A percentile compares a stretch with the other conserved stretches of the same genome.
Evolutionary conservation across 2,329 filamentous ascomycete genomes (phyloP).

Genomic region (Monosporascus sp.): DNA sequence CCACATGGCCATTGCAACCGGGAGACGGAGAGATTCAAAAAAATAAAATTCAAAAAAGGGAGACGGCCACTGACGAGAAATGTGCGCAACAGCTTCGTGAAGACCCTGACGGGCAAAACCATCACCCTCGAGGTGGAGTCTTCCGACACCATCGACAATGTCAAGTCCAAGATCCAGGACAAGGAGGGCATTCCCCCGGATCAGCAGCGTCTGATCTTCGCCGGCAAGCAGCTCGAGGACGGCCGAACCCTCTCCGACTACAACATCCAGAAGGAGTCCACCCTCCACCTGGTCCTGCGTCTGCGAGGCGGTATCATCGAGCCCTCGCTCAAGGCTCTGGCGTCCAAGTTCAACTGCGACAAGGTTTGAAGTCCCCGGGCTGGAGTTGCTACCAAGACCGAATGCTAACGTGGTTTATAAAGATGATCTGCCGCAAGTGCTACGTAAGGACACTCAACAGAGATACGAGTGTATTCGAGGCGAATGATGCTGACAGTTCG

Average conservation of each 20-base stretch:
- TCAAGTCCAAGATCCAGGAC: too few relatives aligned
- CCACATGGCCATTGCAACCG: slow-evolving; percentile 20
- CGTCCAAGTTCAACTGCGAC: slow-evolving; percentile 99
- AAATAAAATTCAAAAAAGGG: slow-evolving; percentile 3
- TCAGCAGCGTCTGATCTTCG: too few relatives aligned
- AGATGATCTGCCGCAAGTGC: slow-evolving; percentile 99
- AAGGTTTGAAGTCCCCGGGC: slow-evolving; percentile 47
- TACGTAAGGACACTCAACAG: slow-evolving; percentile 64
- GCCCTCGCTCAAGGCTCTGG: slow-evolving; percentile 96
- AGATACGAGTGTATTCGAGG: neutral
- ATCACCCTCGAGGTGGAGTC: too few relatives aligned
- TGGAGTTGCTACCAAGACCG: too few relatives aligned
- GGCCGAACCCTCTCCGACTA: too few relatives aligned
- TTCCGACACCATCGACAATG: too few relatives aligned
- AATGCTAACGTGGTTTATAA: too few relatives aligned
- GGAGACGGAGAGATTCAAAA: slow-evolving; percentile 1
- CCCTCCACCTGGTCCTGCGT: slow-evolving; percentile 96
- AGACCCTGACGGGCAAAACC: slow-evolving; percentile 99
- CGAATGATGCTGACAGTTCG: neutral
- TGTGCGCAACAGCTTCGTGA: slow-evolving; percentile 77
- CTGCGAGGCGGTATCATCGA: slow-evolving; percentile 99
- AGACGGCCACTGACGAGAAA: slow-evolving; percentile 18
- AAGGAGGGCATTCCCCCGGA: too few relatives aligned
- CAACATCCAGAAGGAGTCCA: slow-evolving; percentile 99
- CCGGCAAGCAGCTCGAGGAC: too few relatives aligned